These are phyloP conservation scores for Penicillium nucicola DNA, from an alignment of 495 filamentous ascomycete genomes.

Conservation along the genomic window DNA sequence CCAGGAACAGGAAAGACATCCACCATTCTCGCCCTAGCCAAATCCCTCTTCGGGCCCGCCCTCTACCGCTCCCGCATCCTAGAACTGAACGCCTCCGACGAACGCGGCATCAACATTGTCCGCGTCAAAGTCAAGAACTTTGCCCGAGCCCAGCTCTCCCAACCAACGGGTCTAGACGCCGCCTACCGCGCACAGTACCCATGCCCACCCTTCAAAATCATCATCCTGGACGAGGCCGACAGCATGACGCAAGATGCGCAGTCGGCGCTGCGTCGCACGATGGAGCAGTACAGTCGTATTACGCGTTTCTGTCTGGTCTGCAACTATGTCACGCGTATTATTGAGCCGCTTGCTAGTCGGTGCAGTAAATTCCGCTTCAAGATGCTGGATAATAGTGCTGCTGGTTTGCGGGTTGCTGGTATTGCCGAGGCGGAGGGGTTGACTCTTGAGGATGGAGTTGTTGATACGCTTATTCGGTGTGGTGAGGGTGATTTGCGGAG, in stretches of 20 bases:
- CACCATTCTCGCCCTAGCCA: slow-evolving; percentile 92
- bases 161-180: slow-evolving; percentile 60
- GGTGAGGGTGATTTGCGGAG: slow-evolving; percentile 93
- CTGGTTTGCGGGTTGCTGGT: slow-evolving; percentile 67
- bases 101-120: slow-evolving; percentile 95
- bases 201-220: slow-evolving; percentile 97
- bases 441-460: slow-evolving; percentile 67
- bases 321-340: slow-evolving; percentile 98
- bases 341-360: slow-evolving; percentile 84
- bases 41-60: slow-evolving; percentile 95
- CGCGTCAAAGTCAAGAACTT: slow-evolving; percentile 99
- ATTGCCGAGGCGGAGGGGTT: slow-evolving; percentile 80
- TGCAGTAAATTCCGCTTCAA: slow-evolving; percentile 99
- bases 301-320: slow-evolving; percentile 97
- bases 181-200: slow-evolving; percentile 75
- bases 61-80: slow-evolving; percentile 92
- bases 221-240: slow-evolving; percentile 96
- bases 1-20: slow-evolving; percentile 99
- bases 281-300: slow-evolving; percentile 97
- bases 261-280: slow-evolving; percentile 84
- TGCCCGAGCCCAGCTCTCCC: slow-evolving; percentile 87
- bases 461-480: slow-evolving; percentile 79
- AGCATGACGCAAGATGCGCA: slow-evolving; percentile 99
- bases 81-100: slow-evolving; percentile 97
- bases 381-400: slow-evolving; percentile 79